Conservation (phyloP, 495 filamentous ascomycete genomes). For the Ascodesmis nigricans region DNA sequence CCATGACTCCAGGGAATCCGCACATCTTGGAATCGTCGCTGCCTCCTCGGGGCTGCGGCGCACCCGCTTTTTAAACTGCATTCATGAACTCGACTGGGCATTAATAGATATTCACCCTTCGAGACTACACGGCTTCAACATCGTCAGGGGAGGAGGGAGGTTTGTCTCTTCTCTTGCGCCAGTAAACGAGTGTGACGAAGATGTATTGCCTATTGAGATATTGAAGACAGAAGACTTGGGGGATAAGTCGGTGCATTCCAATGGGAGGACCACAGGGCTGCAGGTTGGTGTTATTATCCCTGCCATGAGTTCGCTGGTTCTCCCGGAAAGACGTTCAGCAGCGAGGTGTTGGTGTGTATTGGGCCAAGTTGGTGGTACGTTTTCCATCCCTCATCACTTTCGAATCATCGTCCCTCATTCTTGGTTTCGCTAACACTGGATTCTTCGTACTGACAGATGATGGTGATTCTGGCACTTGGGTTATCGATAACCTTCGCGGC, state of each 20-base stretch:
- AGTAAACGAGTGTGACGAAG: too few relatives aligned
- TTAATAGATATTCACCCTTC: constrained; percentile 58
- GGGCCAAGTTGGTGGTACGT: constrained; percentile 43
- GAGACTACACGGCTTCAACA: constrained; percentile 48
- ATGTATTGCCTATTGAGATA: constrained; percentile 27
- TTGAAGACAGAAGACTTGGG: constrained; percentile 32
- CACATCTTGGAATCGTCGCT: constrained; percentile 52
- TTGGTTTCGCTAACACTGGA: too few relatives aligned
- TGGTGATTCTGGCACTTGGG: constrained; percentile 84
- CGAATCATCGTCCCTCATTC: too few relatives aligned
- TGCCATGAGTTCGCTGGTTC: constrained; percentile 57
- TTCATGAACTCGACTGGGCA: constrained; percentile 93
- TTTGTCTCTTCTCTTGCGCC: constrained; percentile 10
- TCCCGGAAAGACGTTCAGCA: constrained; percentile 58
- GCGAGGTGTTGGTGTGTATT: constrained; percentile 62
- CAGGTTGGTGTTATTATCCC: constrained; percentile 53
- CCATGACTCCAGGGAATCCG: constrained; percentile 31
- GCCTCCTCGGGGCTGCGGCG: constrained; percentile 75
- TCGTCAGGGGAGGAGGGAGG: constrained; percentile 29
- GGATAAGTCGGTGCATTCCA: constrained; percentile 60
- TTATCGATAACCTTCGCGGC: constrained; percentile 61
- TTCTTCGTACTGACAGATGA: constrained; percentile 28
- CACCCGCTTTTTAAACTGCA: constrained; percentile 32
- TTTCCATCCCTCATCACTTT: neutral
- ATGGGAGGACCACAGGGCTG: constrained; percentile 73